Evolutionary conservation across 164 flowering plant species (phyloP), one percentile per base, ranked within the genome.

Genomic region (Houttuynia cordata): DNA sequence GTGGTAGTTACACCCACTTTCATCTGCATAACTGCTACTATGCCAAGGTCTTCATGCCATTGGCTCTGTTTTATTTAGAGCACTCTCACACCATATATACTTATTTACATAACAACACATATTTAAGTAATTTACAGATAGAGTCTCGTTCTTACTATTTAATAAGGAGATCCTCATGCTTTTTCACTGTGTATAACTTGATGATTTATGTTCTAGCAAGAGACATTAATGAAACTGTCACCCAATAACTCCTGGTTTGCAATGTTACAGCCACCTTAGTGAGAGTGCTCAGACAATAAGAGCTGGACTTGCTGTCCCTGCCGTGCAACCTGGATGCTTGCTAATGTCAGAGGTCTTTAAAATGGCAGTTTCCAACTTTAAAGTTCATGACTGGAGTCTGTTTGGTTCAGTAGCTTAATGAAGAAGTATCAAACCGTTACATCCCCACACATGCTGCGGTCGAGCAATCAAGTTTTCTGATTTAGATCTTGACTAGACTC

Each of bases 301-400:
- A 56, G 83, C 96, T 56, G 96, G 96, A 24, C 54, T 66, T 41
- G 74, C 84, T 45, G 76, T 70, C 55, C 84, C 93, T 45, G 96
- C 96, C 8, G 45, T 59, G 21, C 81, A 84, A 62, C 67, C 81
- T 55, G 95, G 95, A 51, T 55, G 69, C 30, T 66, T 79, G 70
- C 80, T 87, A 3, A 77, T 87, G 88, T 68, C 70, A 20, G 94
- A 93, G 50, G 83, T 87, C 42, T 84, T 87, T 55, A 80, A 80
- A 68, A 73, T 66, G 25, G 86, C 82, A 3, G 85, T 84, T 51
- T 70, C 88, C 10, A 79, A 71, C 70, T 89, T 93, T 79, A 87
- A 73, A 70, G 90, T 93, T 47, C 63, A 81, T 66, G 83, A 90
- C 68, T 93, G 97, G 97, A 81, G 76, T 68, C 90, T 89, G 47